phyloP scores from a whole-genome alignment of 1,139 yeast species.

The Geotrichum restrictum region DNA sequence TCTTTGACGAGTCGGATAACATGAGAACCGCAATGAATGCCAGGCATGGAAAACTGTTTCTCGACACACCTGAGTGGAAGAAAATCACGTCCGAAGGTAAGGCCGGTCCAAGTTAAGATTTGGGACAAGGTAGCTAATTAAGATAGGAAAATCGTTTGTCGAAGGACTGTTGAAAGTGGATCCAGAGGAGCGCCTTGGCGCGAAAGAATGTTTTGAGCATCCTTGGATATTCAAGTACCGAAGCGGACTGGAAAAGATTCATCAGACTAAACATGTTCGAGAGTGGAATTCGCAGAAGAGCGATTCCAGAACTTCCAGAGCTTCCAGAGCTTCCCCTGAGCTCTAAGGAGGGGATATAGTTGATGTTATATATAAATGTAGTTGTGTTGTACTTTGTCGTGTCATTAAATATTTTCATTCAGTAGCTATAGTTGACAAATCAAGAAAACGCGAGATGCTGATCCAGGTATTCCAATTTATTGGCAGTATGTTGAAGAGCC shows the following conservation, averaged over 20 bases:
- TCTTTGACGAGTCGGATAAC: constrained; percentile 47
- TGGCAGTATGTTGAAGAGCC: constrained; percentile 4
- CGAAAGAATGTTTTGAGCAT: constrained; percentile 43
- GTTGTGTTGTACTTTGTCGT: too few species aligned
- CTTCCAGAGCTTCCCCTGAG: constrained; percentile 6
- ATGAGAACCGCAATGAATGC: constrained; percentile 42
- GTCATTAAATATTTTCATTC: background rate
- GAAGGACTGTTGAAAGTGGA: constrained; percentile 42
- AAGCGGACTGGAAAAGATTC: constrained; percentile 28
- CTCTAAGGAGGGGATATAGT: background rate
- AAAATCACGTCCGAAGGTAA: constrained; percentile 41
- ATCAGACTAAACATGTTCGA: constrained; percentile 23
- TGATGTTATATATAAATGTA: too few species aligned
- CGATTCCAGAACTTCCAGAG: too few species aligned
- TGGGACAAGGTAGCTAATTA: background rate
- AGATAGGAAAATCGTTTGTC: constrained; percentile 42
- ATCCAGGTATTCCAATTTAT: constrained; percentile 9
- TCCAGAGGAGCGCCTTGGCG: constrained; percentile 40
- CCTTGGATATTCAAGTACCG: constrained; percentile 47
- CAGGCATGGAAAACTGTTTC: constrained; percentile 42
- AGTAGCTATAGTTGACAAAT: background rate
- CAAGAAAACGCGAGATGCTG: constrained; percentile 12
- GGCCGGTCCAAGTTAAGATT: background rate
- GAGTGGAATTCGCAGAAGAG: constrained; percentile 20
- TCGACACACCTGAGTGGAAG: constrained; percentile 44